A percentile compares a stretch with the other conserved stretches of the same genome.
These are phyloP conservation scores for Scedosporium minutisporum DNA, from an alignment of 2,329 filamentous ascomycete species.

Conservation along the genomic window DNA sequence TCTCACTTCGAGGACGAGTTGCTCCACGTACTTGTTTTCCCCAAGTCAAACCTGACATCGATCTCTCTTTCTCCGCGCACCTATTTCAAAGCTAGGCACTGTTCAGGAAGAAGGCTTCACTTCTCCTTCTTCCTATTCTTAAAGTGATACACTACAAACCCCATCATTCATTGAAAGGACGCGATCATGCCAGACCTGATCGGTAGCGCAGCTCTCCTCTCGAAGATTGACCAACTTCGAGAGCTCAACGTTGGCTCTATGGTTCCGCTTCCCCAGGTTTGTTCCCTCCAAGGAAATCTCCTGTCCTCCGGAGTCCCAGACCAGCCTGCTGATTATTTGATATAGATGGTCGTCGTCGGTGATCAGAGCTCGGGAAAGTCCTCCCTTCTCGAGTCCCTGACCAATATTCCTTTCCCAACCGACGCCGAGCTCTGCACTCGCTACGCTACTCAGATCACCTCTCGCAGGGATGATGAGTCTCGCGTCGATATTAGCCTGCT, in stretches of 20 bases:
- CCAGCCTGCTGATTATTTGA: background rate
- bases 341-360: slow-evolving; percentile 20
- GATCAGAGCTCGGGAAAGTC: slow-evolving; percentile 24
- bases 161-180: background rate
- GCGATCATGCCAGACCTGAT: background rate
- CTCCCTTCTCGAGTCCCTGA: slow-evolving; percentile 21
- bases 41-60: too few species aligned
- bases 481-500: slow-evolving; percentile 33
- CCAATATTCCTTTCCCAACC: slow-evolving; percentile 20
- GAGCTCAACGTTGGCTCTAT: slow-evolving; percentile 27
- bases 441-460: slow-evolving; percentile 18
- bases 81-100: too few species aligned
- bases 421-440: slow-evolving; percentile 20
- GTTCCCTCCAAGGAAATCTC: background rate
- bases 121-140: too few species aligned
- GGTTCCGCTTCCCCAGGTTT: slow-evolving; percentile 44
- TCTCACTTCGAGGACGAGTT: too few species aligned
- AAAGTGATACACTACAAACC: too few species aligned
- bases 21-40: too few species aligned
- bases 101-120: too few species aligned
- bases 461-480: slow-evolving; percentile 8
- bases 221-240: slow-evolving; percentile 31
- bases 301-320: background rate
- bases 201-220: slow-evolving; percentile 1
- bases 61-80: too few species aligned